Evolutionary conservation across 202 grass and related monocot species (phyloP), one percentile per base, ranked within the genome.

Genomic region (Setaria viridis): DNA sequence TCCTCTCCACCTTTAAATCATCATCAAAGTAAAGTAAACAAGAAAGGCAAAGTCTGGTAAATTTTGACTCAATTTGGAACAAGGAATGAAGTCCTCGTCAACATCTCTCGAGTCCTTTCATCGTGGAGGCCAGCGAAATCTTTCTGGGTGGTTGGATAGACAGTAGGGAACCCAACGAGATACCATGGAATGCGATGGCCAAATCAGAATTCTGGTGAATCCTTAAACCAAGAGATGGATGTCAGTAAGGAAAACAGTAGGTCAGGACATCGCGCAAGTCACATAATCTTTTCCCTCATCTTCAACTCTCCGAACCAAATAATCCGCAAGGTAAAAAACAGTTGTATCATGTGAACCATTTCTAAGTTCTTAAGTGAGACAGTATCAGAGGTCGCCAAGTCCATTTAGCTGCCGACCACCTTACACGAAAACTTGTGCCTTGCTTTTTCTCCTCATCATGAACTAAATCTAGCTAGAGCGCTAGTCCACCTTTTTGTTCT

Each of bases 401-500:
- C 56, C 45, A 33, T 80, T 70, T 76, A 71, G 65, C 55, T 50
- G 25, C 62, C 54, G 13, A 39, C 32, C 8, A 79, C 67, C 75
- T 74, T 54, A 32, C 67, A 84, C 71, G 14, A 58, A 84, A 87
- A 83, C 21, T 79, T 67, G 6, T 55, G 57, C 11, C 41, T 53
- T 60, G 41, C 64, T 67, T 78, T 46, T 43, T 37, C n/a, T 68
- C 72, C 42, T 15, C 53, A 53, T 76, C 10, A 42, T 33, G 35
- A 42, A 7, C 51, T 34, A 67, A 64, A 29, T 9, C 17, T 55
- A 5, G 49, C 55, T 67, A 33, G 34, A 69, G n/a, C 4, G 45
- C 74, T 90, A 91, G 76, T 98, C 76, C 6, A n/a, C 90, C 79
- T 94, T 98, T 72, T 92, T 94, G 86, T 65, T 86, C 34, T 60